Evolutionary conservation across 2,329 filamentous ascomycete genomes (phyloP), one percentile per base, ranked within the genome.

Genomic region (Helotiales sp.): DNA sequence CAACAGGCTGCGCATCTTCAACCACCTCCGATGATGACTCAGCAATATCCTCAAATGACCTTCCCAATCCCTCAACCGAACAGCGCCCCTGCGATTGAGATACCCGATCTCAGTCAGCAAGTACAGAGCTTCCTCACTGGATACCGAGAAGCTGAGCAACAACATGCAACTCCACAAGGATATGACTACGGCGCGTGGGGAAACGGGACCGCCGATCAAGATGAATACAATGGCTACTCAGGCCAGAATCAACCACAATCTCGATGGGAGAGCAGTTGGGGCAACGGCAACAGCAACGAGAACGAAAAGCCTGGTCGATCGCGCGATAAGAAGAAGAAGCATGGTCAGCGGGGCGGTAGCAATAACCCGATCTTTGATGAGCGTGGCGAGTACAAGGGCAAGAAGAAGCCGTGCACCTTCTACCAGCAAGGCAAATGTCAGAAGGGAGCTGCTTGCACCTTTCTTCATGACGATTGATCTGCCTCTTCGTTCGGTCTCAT

Each of bases 381-480:
- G 36, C 67, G 67, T 49, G 68, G 67, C 29, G 65, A 88, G 66
- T 72, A 72, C 51, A 71, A 69, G 58, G 67, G 81, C 78, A 84
- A 85, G 55, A 88, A 86, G 42, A 85, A 88, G 67, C 80, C 86
- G 5, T 91, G 88, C 71, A 81, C 81, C 19, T 91, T 90, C 71
- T 91, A 79, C 78, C 79, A 83, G 57, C 83, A 88, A 69, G 88
- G 88, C 13, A 86, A 86, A 69, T 91, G 88, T 73, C 84, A 83
- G 6, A 87, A 90, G 69, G 88, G 88, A 22, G 86, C 88, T 33
- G 85, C 85, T 67, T 91, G 88, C 75, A 90, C 88, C 2, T 91
- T 88, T 71, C 80, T 87, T 55, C 88, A 91, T 68, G 86, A 89
- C 40, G 51, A 55, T 22, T 53, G 10, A 4, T 13, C 27, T 40